These are phyloP conservation scores for Domatiomyces globalis DNA, from an alignment of 2,329 filamentous ascomycete genomes.

Conservation along the genomic window DNA sequence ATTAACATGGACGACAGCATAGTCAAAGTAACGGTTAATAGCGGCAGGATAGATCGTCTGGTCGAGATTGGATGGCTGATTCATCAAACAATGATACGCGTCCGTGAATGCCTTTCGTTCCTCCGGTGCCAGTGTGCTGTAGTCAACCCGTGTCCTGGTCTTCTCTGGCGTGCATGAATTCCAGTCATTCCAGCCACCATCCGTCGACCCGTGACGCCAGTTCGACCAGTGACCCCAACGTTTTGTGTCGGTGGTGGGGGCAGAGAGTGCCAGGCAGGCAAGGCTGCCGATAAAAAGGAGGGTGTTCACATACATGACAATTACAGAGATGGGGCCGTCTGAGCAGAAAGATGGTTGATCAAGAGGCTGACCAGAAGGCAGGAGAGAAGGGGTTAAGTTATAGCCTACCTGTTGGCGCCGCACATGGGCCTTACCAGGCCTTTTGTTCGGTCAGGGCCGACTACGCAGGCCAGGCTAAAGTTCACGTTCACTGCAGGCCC, in stretches of 20 bases:
- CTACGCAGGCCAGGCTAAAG: too few relatives aligned
- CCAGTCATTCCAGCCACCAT: neutral
- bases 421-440: neutral
- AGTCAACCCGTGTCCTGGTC: conserved; percentile 13
- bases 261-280: neutral
- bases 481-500: neutral
- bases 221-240: neutral
- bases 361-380: too few relatives aligned
- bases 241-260: neutral
- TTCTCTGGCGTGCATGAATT: conserved; percentile 1
- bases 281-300: neutral
- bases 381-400: neutral
- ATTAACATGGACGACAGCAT: conserved; percentile 28
- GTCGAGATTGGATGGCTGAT: conserved; percentile 21
- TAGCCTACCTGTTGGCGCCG: neutral
- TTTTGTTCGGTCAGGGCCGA: neutral
- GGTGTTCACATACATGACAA: neutral
- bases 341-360: too few relatives aligned
- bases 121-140: conserved; percentile 12
- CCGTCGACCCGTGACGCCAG: too few relatives aligned
- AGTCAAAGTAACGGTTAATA: conserved; percentile 27
- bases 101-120: conserved; percentile 23
- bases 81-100: conserved; percentile 27
- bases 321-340: neutral
- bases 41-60: conserved; percentile 22